Evolutionary conservation across 2,329 filamentous ascomycete species (phyloP), one percentile per base, ranked within the genome.

Genomic region (Fusarium anguioides): DNA sequence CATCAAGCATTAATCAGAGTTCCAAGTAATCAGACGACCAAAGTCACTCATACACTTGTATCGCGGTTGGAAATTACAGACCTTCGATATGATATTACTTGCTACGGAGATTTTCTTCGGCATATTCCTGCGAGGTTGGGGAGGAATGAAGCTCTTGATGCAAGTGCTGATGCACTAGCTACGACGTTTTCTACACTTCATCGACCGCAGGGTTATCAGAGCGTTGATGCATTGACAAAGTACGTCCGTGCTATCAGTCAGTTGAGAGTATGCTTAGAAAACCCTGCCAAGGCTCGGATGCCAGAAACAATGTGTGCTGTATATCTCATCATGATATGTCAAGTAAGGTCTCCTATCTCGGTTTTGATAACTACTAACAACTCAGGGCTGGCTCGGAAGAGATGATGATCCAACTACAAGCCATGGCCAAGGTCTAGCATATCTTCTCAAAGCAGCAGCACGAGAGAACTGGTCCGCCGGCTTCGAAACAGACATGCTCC

Each of bases 91-190:
- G 82, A 84, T 41, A 66, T 86, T 8, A 74, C 74, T 39, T 81
- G 80, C 15, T 86, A 83, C 60, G 84, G 83, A 2, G 66, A 71
- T 1, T 85, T 82, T 62, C 68, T 86, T 12, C 72, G 74, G 3
- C 75, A 82, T n/a, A 71, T 86, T 2, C 84, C 84, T 0, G 68
- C 69, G 33, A 79, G 82, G 0, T 64, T 86, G 3, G 84, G 83
- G 2, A 72, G 60, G 12, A 85, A 82, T 42, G 74, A 76, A 44
- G 82, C 82, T 3, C 74, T 86, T 1, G 82, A 84, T 60, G 76
- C 78, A 1, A 70, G 78, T 0, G 74, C 76, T 6, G 73, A 73
- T 24, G 75, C 75, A 9, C 66, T 80, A 5, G 69, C 73, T 2
- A 72, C 66, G 3, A 70, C 74, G 0, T 73, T 74, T 2, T 71